These are phyloP conservation scores for Candolleomyces efflorescens DNA, from an alignment of 768 basidiomycete genomes.

Conservation along the genomic window DNA sequence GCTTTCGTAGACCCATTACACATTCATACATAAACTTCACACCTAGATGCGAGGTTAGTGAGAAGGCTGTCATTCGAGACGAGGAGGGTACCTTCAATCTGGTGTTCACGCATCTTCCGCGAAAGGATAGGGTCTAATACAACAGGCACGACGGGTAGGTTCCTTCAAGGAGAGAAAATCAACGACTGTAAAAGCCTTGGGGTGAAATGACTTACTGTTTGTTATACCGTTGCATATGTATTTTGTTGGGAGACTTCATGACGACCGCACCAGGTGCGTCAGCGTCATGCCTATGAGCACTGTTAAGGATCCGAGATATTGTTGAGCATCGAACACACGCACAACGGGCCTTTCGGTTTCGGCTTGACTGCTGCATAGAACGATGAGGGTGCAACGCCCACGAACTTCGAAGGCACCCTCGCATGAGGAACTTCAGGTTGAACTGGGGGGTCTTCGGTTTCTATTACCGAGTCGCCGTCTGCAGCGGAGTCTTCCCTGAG, in stretches of 20 bases:
- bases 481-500: constrained; percentile 16
- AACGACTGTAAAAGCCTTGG: not conserved
- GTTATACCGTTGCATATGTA: constrained; percentile 64
- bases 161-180: constrained; percentile 33
- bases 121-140: constrained; percentile 88
- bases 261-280: constrained; percentile 72
- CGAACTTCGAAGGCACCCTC: constrained; percentile 9
- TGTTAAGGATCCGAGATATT: not conserved
- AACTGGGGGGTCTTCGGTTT: constrained; percentile 9
- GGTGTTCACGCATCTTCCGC: constrained; percentile 78
- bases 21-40: constrained; percentile 92
- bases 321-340: constrained; percentile 15
- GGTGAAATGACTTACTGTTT: constrained; percentile 47
- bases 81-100: constrained; percentile 83
- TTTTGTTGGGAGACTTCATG: constrained; percentile 73
- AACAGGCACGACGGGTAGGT: constrained; percentile 65
- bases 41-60: constrained; percentile 32
- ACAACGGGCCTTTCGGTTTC: constrained; percentile 42
- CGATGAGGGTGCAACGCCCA: constrained; percentile 50
- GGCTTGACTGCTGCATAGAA: constrained; percentile 53
- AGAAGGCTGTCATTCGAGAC: not conserved
- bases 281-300: constrained; percentile 64
- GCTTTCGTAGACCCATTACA: constrained; percentile 89
- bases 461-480: constrained; percentile 1
- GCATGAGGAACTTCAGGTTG: not conserved